Evolutionary conservation across 1,139 yeast genomes (phyloP).

Genomic region (Tardiomyces digboiensis): DNA sequence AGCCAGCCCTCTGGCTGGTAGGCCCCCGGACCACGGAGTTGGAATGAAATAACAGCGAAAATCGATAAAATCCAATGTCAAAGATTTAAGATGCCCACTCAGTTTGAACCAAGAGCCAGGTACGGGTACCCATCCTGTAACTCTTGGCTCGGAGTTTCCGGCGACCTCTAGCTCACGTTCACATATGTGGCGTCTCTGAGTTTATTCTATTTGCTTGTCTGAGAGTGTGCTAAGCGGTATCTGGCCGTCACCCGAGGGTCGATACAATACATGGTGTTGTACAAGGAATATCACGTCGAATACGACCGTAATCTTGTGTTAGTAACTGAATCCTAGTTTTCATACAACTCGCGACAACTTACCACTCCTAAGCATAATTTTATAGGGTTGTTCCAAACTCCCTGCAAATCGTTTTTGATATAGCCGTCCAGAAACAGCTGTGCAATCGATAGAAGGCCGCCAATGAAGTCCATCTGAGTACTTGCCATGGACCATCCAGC

Average conservation of each 20-base stretch:
- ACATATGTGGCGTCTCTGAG: no score
- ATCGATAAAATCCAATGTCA: no score
- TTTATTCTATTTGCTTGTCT: not conserved
- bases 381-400: constrained; percentile 26
- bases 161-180: no score
- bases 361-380: constrained; percentile 25
- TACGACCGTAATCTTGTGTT: constrained; percentile 14
- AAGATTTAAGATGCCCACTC: no score
- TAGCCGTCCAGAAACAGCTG: constrained; percentile 39
- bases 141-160: no score
- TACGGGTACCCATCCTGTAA: no score
- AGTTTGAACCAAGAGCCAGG: no score
- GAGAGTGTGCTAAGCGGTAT: not conserved
- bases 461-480: constrained; percentile 39
- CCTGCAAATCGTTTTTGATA: constrained; percentile 21
- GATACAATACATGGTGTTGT: constrained; percentile 19
- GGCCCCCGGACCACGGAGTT: no score
- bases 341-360: constrained; percentile 3
- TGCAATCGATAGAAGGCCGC: constrained; percentile 40
- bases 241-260: not conserved
- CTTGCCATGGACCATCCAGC: constrained; percentile 48
- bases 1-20: no score
- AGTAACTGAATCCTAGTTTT: constrained; percentile 8
- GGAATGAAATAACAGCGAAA: no score
- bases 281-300: constrained; percentile 24